A percentile compares a stretch with the other conserved stretches of the same genome.
Evolutionary conservation across 1,139 yeast genomes (phyloP).

Genomic region (Kodamaea sp.): DNA sequence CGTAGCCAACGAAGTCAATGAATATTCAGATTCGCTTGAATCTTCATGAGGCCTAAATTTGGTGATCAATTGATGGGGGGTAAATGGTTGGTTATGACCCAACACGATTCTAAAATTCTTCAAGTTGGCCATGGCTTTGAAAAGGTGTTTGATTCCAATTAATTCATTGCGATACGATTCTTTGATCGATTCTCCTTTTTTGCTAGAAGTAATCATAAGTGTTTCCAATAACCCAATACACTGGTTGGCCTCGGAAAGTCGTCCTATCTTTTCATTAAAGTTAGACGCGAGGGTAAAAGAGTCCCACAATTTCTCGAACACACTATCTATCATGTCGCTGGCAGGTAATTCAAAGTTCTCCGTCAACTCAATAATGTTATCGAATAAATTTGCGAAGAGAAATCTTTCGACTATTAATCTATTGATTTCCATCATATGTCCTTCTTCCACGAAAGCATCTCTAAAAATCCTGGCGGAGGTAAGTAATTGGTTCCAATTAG

Average conservation of each 20-base stretch:
- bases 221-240: constrained; percentile 40
- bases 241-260: constrained; percentile 40
- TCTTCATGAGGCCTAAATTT: constrained; percentile 16
- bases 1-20: constrained; percentile 27
- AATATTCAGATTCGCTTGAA: not conserved
- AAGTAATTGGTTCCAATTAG: constrained; percentile 33
- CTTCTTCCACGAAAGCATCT: constrained; percentile 25
- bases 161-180: constrained; percentile 17
- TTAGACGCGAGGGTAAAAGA: constrained; percentile 51
- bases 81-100: constrained; percentile 26
- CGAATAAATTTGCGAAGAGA: constrained; percentile 38
- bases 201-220: not conserved
- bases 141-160: constrained; percentile 29
- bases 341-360: constrained; percentile 14
- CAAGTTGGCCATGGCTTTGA: constrained; percentile 30
- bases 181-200: not conserved
- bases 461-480: constrained; percentile 26
- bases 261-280: constrained; percentile 51
- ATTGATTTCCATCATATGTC: constrained; percentile 28
- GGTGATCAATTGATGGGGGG: constrained; percentile 32
- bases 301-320: constrained; percentile 52
- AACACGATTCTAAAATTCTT: constrained; percentile 40
- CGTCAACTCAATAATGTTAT: constrained; percentile 25
- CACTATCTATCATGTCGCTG: constrained; percentile 21
- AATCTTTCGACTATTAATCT: constrained; percentile 39